Evolutionary conservation across 768 basidiomycete species (phyloP).

Genomic region (Mycena kentingensis): DNA sequence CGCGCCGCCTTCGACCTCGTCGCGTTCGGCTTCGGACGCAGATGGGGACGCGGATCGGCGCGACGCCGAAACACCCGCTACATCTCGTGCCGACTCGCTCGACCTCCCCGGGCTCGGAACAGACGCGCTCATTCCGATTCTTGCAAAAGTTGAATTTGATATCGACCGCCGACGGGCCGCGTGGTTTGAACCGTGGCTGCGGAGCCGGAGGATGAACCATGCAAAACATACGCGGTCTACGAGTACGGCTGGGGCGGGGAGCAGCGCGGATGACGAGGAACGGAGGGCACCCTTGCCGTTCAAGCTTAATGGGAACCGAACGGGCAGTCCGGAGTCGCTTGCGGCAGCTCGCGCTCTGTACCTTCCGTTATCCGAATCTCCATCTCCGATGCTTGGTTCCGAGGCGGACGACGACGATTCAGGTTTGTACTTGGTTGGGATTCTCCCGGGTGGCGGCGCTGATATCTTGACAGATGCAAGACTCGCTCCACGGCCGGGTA

Average conservation of each 20-base stretch:
- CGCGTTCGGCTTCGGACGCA: constrained; percentile 43
- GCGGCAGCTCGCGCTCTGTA: constrained; percentile 35
- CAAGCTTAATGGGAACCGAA: constrained; percentile 4
- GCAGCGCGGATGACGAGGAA: constrained; percentile 25
- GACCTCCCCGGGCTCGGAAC: constrained; percentile 69
- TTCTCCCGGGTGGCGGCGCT: constrained; percentile 68
- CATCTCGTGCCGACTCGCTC: constrained; percentile 48
- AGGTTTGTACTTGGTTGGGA: constrained; percentile 53
- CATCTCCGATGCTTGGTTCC: constrained; percentile 7
- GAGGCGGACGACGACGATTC: constrained; percentile 35
- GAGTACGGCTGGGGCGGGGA: constrained; percentile 22
- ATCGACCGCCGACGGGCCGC: constrained; percentile 77
- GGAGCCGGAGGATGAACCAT: constrained; percentile 61
- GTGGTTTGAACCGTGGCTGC: constrained; percentile 87
- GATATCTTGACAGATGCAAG: constrained; percentile 57
- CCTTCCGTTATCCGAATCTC: constrained; percentile 36
- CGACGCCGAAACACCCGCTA: constrained; percentile 34
- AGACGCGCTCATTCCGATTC: constrained; percentile 71
- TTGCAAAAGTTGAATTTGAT: constrained; percentile 95
- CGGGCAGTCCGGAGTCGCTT: constrained; percentile 6
- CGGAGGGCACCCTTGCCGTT: constrained; percentile 9
- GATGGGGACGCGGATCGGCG: constrained; percentile 34
- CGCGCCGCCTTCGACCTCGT: constrained; percentile 48
- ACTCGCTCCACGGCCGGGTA: constrained; percentile 27
- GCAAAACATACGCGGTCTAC: constrained; percentile 45